Conservation (phyloP, 192 early-diverging fungal genomes). For the Backusella morwellensis region DNA sequence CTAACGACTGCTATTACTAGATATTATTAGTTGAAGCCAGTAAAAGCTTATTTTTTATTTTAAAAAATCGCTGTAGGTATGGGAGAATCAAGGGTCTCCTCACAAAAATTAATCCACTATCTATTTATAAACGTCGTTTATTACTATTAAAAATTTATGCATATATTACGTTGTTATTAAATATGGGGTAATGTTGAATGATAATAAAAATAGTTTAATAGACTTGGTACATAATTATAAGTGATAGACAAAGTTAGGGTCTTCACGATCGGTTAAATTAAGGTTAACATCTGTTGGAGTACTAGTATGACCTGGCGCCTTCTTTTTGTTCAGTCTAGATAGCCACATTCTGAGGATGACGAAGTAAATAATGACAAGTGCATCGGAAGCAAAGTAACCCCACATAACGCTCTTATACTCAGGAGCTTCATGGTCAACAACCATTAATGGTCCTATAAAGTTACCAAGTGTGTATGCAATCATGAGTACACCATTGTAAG, state of each 20-base stretch:
- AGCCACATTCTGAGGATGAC: neutral
- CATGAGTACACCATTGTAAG: constrained; percentile 2
- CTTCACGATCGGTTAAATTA: neutral
- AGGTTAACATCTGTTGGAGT: neutral
- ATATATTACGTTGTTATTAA: neutral
- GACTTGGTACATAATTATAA: neutral
- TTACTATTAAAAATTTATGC: neutral
- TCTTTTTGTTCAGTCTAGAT: neutral
- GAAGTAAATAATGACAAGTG: neutral
- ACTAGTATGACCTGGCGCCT: neutral
- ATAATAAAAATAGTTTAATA: neutral
- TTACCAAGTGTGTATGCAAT: constrained; percentile 22
- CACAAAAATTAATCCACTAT: neutral
- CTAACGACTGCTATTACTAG: neutral
- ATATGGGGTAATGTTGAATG: neutral
- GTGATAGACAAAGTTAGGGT: constrained; percentile 10
- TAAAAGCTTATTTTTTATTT: neutral
- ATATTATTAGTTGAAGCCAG: neutral
- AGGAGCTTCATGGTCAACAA: constrained; percentile 3
- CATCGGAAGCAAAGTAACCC: constrained; percentile 1
- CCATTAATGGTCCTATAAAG: constrained; percentile 11
- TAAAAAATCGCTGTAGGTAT: neutral
- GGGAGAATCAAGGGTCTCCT: neutral
- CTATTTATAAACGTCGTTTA: neutral
- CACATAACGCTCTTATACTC: neutral